Conservation (phyloP, 1,284 basidiomycete species). For the Fomitopsis schrenkii region DNA sequence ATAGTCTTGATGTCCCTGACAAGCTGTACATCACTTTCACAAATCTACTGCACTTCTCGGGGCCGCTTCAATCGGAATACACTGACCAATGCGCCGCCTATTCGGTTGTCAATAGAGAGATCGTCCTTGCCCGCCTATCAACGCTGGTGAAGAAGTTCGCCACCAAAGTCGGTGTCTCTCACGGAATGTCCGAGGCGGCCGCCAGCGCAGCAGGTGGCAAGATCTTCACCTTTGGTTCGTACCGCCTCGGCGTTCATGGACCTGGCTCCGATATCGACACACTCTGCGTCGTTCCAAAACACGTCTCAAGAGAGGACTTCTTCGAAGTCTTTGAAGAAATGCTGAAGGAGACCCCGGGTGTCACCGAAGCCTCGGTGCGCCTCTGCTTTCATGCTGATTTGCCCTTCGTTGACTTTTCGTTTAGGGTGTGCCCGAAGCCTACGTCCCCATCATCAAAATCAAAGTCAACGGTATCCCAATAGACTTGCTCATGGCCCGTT, state of each 20-base stretch:
- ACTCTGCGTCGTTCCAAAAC: slow-evolving; percentile 96
- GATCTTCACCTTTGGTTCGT: slow-evolving; percentile 98
- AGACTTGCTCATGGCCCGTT: slow-evolving; percentile 91
- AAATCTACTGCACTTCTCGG: not conserved
- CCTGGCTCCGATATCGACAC: slow-evolving; percentile 98
- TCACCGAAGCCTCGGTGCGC: slow-evolving; percentile 81
- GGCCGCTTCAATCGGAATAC: not conserved
- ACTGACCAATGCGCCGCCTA: not conserved
- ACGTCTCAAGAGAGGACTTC: slow-evolving; percentile 95
- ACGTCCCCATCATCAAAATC: slow-evolving; percentile 91
- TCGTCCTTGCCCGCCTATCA: slow-evolving; percentile 88
- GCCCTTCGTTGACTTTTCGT: slow-evolving; percentile 8
- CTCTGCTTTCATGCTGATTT: not conserved
- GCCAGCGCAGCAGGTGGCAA: slow-evolving; percentile 91
- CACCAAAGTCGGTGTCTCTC: slow-evolving; percentile 72
- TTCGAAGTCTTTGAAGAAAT: slow-evolving; percentile 90
- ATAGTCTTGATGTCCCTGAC: not conserved
- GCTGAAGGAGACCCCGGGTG: slow-evolving; percentile 84
- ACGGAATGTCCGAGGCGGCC: slow-evolving; percentile 83
- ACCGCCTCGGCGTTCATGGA: slow-evolving; percentile 94
- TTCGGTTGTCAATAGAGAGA: slow-evolving; percentile 42
- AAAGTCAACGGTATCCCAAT: slow-evolving; percentile 92
- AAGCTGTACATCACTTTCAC: not conserved
- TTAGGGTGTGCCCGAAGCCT: slow-evolving; percentile 93
- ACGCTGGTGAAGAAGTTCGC: slow-evolving; percentile 95